These are phyloP conservation scores for Voacanga thouarsii DNA, from an alignment of 257 asterid species.

Conservation along the genomic window DNA sequence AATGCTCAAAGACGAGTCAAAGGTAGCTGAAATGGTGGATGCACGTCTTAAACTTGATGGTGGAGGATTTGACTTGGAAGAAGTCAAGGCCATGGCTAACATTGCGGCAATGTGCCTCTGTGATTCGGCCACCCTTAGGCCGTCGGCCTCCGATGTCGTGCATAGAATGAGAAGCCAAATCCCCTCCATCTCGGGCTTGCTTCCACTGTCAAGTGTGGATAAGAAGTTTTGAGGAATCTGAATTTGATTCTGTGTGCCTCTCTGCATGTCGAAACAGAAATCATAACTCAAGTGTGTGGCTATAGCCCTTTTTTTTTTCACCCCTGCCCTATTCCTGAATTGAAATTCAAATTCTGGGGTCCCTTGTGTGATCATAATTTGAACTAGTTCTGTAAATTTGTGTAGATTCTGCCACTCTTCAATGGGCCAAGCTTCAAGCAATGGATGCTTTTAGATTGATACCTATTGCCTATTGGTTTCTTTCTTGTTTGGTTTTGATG, in stretches of 20 bases:
- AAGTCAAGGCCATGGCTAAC: slow-evolving; percentile 48
- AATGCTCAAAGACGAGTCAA: slow-evolving; percentile 33
- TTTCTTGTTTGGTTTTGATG: not conserved
- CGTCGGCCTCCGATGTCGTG: slow-evolving; percentile 48
- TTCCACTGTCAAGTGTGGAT: not conserved
- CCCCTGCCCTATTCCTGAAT: not conserved
- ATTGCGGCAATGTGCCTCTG: slow-evolving; percentile 46
- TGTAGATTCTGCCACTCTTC: not conserved
- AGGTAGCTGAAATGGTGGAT: slow-evolving; percentile 54
- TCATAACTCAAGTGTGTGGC: not conserved
- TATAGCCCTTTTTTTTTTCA: not conserved
- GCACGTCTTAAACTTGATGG: slow-evolving; percentile 25
- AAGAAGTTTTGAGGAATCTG: slow-evolving; percentile 8
- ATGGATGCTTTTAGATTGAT: not conserved
- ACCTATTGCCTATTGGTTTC: not conserved
- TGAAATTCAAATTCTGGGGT: not conserved
- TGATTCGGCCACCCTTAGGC: slow-evolving; percentile 50
- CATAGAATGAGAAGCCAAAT: slow-evolving; percentile 27
- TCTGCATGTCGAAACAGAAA: not conserved
- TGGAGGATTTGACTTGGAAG: slow-evolving; percentile 39
- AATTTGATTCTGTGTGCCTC: not conserved
- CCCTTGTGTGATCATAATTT: not conserved
- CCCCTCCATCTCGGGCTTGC: slow-evolving; percentile 18
- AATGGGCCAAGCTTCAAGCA: not conserved
- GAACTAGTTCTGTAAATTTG: not conserved